phyloP scores from a whole-genome alignment of 129 eudicot species.

The Flaveria robusta region DNA sequence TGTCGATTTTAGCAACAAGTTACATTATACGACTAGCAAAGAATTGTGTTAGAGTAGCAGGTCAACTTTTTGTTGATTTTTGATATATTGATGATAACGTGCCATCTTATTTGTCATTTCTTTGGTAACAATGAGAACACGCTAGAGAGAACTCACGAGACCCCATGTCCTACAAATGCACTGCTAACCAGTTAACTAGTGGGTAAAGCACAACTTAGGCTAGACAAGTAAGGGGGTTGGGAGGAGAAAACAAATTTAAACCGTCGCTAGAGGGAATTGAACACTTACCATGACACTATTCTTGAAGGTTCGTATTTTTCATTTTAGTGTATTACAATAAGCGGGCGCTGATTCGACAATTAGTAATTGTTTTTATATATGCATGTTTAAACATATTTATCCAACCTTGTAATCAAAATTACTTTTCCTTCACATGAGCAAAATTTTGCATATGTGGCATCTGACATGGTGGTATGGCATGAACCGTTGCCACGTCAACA shows the following conservation, averaged over 20 bases:
- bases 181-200: neutral
- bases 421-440: neutral
- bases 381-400: neutral
- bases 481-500: neutral
- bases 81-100: no score
- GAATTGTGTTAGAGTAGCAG: no score
- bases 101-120: neutral
- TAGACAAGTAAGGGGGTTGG: neutral
- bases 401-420: neutral
- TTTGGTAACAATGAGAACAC: neutral
- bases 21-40: neutral
- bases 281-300: neutral
- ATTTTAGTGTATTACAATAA: neutral
- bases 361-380: neutral
- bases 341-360: neutral
- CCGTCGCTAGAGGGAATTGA: neutral
- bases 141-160: neutral
- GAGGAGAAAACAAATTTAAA: neutral
- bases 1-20: neutral
- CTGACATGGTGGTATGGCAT: neutral
- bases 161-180: neutral
- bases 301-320: neutral
- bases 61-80: no score
- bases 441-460: neutral
- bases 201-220: neutral